Percentiles rank a stretch among this genome's conserved stretches.
Evolutionary conservation across 148 eudicot species (phyloP).

Genomic region (Camellia japonica): DNA sequence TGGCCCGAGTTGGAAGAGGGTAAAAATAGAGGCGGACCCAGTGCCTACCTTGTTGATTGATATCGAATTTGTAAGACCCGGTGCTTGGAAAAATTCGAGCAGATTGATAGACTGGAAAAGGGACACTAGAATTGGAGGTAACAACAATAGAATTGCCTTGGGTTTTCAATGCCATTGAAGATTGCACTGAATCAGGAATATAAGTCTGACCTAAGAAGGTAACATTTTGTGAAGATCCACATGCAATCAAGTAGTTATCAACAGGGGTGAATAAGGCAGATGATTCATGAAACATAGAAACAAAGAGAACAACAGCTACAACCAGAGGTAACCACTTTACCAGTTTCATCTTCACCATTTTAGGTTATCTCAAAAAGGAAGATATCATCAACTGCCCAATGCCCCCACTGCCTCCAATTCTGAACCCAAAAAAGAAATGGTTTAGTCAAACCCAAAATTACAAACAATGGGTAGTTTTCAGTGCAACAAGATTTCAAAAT

Average conservation of each 20-base stretch:
- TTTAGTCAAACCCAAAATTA: not conserved
- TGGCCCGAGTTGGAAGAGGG: constrained; percentile 49
- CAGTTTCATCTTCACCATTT: constrained; percentile 25
- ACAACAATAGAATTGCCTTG: constrained; percentile 39
- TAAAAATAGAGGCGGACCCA: constrained; percentile 85
- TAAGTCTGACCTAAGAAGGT: constrained; percentile 62
- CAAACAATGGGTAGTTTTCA: not conserved
- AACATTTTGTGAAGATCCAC: constrained; percentile 76
- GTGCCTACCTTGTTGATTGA: constrained; percentile 67
- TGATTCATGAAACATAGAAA: constrained; percentile 28
- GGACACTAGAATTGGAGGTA: constrained; percentile 45
- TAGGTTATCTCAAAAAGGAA: too few relatives aligned
- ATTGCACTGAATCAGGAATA: constrained; percentile 54
- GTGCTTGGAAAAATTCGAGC: constrained; percentile 53
- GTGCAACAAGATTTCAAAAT: constrained; percentile 1
- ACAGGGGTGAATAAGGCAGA: constrained; percentile 52
- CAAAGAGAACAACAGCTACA: constrained; percentile 32
- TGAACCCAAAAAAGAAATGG: not conserved
- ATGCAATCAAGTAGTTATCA: constrained; percentile 65
- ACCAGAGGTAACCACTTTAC: constrained; percentile 36
- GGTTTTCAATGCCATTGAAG: constrained; percentile 44
- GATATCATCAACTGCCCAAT: not conserved
- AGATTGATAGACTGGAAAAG: constrained; percentile 51
- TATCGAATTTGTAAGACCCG: constrained; percentile 50
- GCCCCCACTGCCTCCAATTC: not conserved